These are phyloP conservation scores for Spergularia marina DNA, from an alignment of 148 eudicot species.

Conservation along the genomic window DNA sequence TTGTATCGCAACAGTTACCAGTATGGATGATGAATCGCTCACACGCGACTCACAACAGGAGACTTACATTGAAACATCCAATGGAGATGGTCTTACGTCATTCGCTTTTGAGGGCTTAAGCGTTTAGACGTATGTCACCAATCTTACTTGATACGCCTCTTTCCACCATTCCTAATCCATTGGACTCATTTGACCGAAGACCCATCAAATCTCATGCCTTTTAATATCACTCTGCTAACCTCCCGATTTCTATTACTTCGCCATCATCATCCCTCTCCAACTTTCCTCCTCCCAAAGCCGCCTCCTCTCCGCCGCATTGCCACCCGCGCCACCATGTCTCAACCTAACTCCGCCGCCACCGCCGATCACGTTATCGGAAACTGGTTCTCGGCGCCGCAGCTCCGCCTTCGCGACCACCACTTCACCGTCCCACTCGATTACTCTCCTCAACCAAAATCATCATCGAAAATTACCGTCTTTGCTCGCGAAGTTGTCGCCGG, in stretches of 20 bases:
- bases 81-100: too few species aligned
- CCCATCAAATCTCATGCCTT: slow-evolving; percentile 15
- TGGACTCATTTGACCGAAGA: slow-evolving; percentile 10
- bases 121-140: background rate
- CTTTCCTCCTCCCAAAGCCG: background rate
- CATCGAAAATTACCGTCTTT: slow-evolving; percentile 64
- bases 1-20: too few species aligned
- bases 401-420: slow-evolving; percentile 79
- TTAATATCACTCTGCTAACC: slow-evolving; percentile 8
- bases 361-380: slow-evolving; percentile 45
- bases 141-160: background rate
- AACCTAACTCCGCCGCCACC: slow-evolving; percentile 11
- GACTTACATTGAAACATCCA: too few species aligned
- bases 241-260: slow-evolving; percentile 15
- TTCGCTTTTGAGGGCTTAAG: background rate
- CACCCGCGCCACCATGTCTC: slow-evolving; percentile 35
- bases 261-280: slow-evolving; percentile 12
- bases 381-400: slow-evolving; percentile 87
- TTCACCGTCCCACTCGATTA: slow-evolving; percentile 93
- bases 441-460: slow-evolving; percentile 26
- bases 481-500: slow-evolving; percentile 91
- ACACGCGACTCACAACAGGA: too few species aligned
- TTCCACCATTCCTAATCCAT: background rate
- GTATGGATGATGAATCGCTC: too few species aligned
- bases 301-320: slow-evolving; percentile 5